Evolutionary conservation across 208 protist genomes (phyloP).

Genomic region (Leishmania aethiopica): DNA sequence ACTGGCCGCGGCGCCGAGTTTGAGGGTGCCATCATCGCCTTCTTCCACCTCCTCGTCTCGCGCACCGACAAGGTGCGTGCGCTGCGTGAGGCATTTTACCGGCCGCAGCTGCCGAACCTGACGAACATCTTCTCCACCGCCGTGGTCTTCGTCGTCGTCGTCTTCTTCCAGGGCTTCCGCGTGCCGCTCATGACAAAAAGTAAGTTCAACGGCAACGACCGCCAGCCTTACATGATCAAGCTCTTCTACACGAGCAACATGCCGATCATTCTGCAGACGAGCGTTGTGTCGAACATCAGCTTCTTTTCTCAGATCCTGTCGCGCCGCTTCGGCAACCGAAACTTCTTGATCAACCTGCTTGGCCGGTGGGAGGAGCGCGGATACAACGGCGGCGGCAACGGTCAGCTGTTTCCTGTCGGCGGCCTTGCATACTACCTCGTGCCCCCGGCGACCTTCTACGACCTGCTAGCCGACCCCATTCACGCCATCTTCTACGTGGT

Average conservation of each 20-base stretch:
- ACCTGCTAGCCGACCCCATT: conserved; percentile 97
- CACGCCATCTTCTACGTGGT: conserved; percentile 98
- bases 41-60: conserved; percentile 98
- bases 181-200: conserved; percentile 95
- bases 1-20: conserved; percentile 98
- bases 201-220: conserved; percentile 73
- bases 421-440: conserved; percentile 99
- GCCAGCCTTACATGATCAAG: conserved; percentile 99
- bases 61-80: conserved; percentile 97
- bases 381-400: conserved; percentile 58
- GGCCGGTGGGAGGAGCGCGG: conserved; percentile 96
- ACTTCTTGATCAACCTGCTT: conserved; percentile 98
- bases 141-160: conserved; percentile 99
- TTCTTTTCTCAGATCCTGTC: conserved; percentile 99
- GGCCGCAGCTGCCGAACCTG: conserved; percentile 99
- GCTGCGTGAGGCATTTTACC: conserved; percentile 99
- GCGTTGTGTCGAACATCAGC: conserved; percentile 99
- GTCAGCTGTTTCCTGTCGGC: conserved; percentile 93
- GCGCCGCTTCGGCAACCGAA: conserved; percentile 96
- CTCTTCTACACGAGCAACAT: conserved; percentile 99
- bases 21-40: conserved; percentile 99
- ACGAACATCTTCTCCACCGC: conserved; percentile 99
- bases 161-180: conserved; percentile 99
- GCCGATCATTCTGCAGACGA: conserved; percentile 99
- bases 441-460: conserved; percentile 94